Evolutionary conservation across 1,284 basidiomycete species (phyloP).

Genomic region (Ceratobasidium theobromae): DNA sequence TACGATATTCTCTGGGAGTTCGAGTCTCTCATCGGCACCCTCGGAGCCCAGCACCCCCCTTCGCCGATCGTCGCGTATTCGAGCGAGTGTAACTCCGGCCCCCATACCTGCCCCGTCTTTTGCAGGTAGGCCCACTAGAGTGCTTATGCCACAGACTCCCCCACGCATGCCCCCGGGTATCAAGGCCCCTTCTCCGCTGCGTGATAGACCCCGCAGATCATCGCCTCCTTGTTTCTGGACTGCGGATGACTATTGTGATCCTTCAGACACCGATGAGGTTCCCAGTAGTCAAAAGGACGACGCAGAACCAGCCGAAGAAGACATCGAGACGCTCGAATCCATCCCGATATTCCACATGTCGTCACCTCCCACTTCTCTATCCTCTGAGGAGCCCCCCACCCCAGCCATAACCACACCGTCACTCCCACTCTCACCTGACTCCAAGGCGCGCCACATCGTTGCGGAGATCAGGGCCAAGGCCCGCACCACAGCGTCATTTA

Average conservation of each 20-base stretch:
- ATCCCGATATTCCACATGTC: constrained; percentile 25
- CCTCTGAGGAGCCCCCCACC: not conserved
- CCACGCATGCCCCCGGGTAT: constrained; percentile 8
- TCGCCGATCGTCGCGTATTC: not conserved
- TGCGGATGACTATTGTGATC: not conserved
- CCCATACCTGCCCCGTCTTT: not conserved
- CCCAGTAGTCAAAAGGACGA: constrained; percentile 27
- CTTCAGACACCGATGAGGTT: constrained; percentile 25
- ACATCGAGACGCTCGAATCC: constrained; percentile 13
- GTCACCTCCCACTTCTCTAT: not conserved
- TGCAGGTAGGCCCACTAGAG: not conserved
- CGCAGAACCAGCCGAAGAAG: not conserved
- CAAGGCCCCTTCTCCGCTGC: constrained; percentile 9
- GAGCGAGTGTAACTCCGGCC: not conserved
- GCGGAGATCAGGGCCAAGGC: constrained; percentile 26
- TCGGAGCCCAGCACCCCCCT: not conserved
- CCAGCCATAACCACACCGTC: constrained; percentile 6
- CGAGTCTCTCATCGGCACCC: not conserved
- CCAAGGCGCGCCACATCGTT: constrained; percentile 21
- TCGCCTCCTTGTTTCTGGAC: constrained; percentile 4
- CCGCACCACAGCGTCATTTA: not conserved
- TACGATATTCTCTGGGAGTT: constrained; percentile 10
- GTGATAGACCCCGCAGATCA: not conserved
- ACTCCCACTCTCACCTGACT: constrained; percentile 11
- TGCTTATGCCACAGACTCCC: not conserved